A percentile compares a stretch with the other conserved stretches of the same genome.
Evolutionary conservation across 805 yeast genomes (phyloP).

Genomic region (Scheffersomyces lignosus): DNA sequence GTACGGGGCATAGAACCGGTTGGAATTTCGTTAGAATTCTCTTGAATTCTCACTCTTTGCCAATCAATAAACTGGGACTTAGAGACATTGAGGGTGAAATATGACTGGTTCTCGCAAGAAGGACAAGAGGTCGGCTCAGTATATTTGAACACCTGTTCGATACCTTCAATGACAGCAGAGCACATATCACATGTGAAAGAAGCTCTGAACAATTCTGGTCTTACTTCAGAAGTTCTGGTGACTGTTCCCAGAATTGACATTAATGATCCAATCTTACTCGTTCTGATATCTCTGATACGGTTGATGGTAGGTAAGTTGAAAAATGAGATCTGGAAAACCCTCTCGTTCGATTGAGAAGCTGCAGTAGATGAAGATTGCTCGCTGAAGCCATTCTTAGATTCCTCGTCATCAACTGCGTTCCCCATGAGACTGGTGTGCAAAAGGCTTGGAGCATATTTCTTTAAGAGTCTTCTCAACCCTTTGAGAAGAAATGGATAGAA

Average conservation of each 20-base stretch:
- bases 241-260: constrained; percentile 91
- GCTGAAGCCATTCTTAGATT: constrained; percentile 14
- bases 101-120: constrained; percentile 79
- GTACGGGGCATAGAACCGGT: constrained; percentile 99
- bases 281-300: constrained; percentile 85
- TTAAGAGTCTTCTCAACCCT: constrained; percentile 73
- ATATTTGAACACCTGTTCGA: constrained; percentile 89
- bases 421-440: constrained; percentile 46
- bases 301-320: constrained; percentile 80
- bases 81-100: constrained; percentile 80
- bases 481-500: constrained; percentile 80
- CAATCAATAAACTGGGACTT: constrained; percentile 91
- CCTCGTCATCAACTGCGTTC: constrained; percentile 32
- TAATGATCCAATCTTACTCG: constrained; percentile 84
- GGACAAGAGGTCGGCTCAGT: constrained; percentile 96
- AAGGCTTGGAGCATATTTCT: constrained; percentile 71
- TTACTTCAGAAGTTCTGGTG: constrained; percentile 92
- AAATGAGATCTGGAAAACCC: constrained; percentile 86
- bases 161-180: constrained; percentile 78
- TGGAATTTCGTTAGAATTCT: constrained; percentile 94
- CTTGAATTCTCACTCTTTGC: constrained; percentile 95
- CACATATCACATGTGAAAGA: constrained; percentile 89
- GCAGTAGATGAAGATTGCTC: constrained; percentile 43
- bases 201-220: constrained; percentile 89
- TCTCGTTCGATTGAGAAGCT: constrained; percentile 51